phyloP scores from a whole-genome alignment of 345 rosid genomes.

The Populus nigra region DNA sequence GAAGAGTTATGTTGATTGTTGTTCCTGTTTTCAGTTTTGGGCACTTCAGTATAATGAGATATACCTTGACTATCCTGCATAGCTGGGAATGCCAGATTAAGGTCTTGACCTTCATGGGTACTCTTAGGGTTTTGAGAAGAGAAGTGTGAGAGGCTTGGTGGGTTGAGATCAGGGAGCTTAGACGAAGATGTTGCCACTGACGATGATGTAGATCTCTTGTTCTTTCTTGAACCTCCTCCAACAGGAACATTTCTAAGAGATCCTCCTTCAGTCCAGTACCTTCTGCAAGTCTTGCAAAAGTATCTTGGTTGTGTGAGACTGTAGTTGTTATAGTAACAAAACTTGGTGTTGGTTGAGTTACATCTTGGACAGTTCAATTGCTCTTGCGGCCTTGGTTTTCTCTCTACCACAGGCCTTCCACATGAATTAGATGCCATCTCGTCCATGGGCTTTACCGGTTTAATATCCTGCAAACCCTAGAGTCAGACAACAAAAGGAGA shows the following conservation, averaged over 20 bases:
- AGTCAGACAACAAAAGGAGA: slow-evolving; percentile 1
- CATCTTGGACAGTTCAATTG: slow-evolving; percentile 37
- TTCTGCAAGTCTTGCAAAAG: slow-evolving; percentile 35
- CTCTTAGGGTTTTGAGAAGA: slow-evolving; percentile 40
- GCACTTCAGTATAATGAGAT: slow-evolving; percentile 25
- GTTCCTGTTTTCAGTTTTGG: slow-evolving; percentile 22
- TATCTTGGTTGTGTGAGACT: slow-evolving; percentile 32
- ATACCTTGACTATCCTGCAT: slow-evolving; percentile 34
- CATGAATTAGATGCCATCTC: slow-evolving; percentile 18
- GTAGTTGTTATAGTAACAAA: slow-evolving; percentile 30
- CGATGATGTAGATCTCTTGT: slow-evolving; percentile 37
- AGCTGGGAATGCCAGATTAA: slow-evolving; percentile 42
- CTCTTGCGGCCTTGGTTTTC: slow-evolving; percentile 29
- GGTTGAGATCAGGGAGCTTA: slow-evolving; percentile 53
- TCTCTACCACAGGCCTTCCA: slow-evolving; percentile 25
- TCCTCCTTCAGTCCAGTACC: slow-evolving; percentile 58
- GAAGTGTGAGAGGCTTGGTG: slow-evolving; percentile 38
- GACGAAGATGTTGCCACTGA: slow-evolving; percentile 16
- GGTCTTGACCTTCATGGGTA: slow-evolving; percentile 40
- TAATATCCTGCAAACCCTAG: slow-evolving; percentile 29
- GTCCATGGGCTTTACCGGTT: slow-evolving; percentile 24
- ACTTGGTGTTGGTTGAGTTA: slow-evolving; percentile 26
- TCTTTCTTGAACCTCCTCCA: slow-evolving; percentile 56
- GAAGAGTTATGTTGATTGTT: slow-evolving; percentile 13
- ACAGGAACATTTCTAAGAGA: slow-evolving; percentile 58